Base-by-base conservation (phyloP, 1,139 yeast genomes). In the Pichia kudriavzevii region DNA sequence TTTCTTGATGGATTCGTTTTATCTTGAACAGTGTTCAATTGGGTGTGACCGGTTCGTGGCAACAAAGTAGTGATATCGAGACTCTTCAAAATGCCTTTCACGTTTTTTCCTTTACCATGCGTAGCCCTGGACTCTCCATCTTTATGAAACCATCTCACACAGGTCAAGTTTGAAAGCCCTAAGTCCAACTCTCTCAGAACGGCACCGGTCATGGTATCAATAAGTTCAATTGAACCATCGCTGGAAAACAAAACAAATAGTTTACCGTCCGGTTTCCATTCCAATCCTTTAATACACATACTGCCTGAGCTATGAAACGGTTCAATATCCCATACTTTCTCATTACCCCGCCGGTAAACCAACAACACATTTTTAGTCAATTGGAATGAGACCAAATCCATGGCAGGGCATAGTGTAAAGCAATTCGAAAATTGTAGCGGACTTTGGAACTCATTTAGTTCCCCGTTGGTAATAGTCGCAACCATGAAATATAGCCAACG, bases 261-360 rank as follows among this genome's bases (percentile, higher is more conserved):
- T 28, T 50, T 48, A 2, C 59, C 58, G 32, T 53, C 58, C 1
- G 57, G 59, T 16, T 55, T 40, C 59, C 58, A 56, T 17, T 40
- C 38, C 9, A 39, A 8, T 2, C 46, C 26, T n/a, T n/a, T n/a
- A n/a, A n/a, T n/a, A n/a, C n/a, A n/a, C n/a, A n/a, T n/a, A 15
- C 38, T 17, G 22, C 41, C 46, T 5, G 47, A 41, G 3, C 20
- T 5, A 60, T 62, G 31, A n/a, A 31, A 20, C 13, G 47, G 25
- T 27, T 50, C 50, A 5, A 70, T 52, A 18, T 75, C 61, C 55
- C 71, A 73, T n/a, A 72, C 75, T 66, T 73, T 65, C 27, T 72
- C 61, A 8, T 75, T 70, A 44, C 63, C 69, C 34, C 60, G 56
- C 47, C 75, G 65, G 28, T 51, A 54, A 7, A 53, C 41, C 52